Percentiles rank a stretch among this genome's conserved stretches.
Conservation (phyloP, 495 filamentous ascomycete genomes). For the Cenococcum geophilum region DNA sequence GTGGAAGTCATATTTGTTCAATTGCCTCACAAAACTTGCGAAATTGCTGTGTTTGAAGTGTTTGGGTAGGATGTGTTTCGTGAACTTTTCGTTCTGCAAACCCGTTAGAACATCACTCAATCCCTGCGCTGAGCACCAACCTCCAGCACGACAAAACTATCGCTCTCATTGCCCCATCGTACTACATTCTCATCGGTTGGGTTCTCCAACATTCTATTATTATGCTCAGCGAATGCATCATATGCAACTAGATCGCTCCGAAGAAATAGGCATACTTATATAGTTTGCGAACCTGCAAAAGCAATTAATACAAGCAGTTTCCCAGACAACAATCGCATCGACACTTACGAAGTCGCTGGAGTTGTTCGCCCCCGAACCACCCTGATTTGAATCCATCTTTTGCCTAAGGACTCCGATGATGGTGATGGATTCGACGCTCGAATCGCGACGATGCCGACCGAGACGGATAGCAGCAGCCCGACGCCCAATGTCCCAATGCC, state of each 20-base stretch:
- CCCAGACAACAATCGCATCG: conserved; percentile 15
- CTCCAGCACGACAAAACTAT: conserved; percentile 97
- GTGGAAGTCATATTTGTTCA: conserved; percentile 99
- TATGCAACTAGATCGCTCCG: neutral
- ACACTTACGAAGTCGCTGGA: conserved; percentile 74
- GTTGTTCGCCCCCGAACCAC: conserved; percentile 52
- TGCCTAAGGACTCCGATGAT: neutral
- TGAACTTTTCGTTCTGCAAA: conserved; percentile 90
- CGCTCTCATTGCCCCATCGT: conserved; percentile 88
- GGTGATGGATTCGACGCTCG: neutral
- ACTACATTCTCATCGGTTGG: conserved; percentile 88
- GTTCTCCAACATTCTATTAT: conserved; percentile 87
- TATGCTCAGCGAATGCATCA: conserved; percentile 15
- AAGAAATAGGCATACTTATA: conserved; percentile 68
- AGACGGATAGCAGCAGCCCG: neutral
- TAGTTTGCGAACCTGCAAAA: conserved; percentile 82
- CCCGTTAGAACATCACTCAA: neutral
- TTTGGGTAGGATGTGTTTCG: conserved; percentile 92
- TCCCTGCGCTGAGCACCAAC: conserved; percentile 44
- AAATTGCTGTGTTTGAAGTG: conserved; percentile 99
- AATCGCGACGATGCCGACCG: neutral
- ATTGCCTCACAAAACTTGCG: conserved; percentile 93
- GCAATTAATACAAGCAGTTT: conserved; percentile 6
- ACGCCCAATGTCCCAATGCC: neutral
- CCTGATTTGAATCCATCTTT: conserved; percentile 34